These are phyloP conservation scores for Myxozyma sirexii DNA, from an alignment of 805 yeast genomes.

Conservation along the genomic window DNA sequence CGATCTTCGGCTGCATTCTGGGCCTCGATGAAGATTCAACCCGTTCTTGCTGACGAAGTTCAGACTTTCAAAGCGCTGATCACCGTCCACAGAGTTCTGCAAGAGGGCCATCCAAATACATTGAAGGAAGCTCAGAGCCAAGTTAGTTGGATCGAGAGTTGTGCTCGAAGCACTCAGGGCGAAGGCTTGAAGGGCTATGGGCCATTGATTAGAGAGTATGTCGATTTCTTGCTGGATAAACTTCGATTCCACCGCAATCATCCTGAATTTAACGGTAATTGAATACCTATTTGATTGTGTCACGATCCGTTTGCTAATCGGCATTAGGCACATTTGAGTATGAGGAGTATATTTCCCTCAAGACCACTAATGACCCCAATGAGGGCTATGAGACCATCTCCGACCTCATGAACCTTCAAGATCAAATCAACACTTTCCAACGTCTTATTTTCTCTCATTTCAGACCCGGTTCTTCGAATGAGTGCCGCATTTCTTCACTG, in stretches of 20 bases:
- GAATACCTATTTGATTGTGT: background rate
- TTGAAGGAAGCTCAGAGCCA: conserved; percentile 79
- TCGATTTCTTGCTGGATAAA: conserved; percentile 66
- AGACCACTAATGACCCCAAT: conserved; percentile 88
- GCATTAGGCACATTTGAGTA: conserved; percentile 71
- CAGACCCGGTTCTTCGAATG: conserved; percentile 58
- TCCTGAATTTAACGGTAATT: conserved; percentile 78
- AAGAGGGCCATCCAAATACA: conserved; percentile 93
- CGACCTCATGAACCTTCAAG: conserved; percentile 85
- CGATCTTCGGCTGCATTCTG: conserved; percentile 78
- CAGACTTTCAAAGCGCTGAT: conserved; percentile 85
- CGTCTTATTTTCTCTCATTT: conserved; percentile 73
- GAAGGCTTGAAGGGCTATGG: conserved; percentile 60
- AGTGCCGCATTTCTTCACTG: conserved; percentile 81
- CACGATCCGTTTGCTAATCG: background rate
- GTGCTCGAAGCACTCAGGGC: conserved; percentile 56
- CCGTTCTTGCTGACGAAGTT: conserved; percentile 78
- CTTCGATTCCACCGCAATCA: conserved; percentile 81
- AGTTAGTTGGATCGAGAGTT: conserved; percentile 72
- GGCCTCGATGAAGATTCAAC: conserved; percentile 76
- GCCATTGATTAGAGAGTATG: conserved; percentile 75
- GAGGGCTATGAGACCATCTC: conserved; percentile 84
- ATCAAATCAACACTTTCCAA: conserved; percentile 75
- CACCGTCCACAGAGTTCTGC: conserved; percentile 86
- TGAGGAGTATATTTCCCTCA: conserved; percentile 87